Evolutionary conservation across 75 land plant genomes (phyloP).

Genomic region (Cryptomeria japonica): DNA sequence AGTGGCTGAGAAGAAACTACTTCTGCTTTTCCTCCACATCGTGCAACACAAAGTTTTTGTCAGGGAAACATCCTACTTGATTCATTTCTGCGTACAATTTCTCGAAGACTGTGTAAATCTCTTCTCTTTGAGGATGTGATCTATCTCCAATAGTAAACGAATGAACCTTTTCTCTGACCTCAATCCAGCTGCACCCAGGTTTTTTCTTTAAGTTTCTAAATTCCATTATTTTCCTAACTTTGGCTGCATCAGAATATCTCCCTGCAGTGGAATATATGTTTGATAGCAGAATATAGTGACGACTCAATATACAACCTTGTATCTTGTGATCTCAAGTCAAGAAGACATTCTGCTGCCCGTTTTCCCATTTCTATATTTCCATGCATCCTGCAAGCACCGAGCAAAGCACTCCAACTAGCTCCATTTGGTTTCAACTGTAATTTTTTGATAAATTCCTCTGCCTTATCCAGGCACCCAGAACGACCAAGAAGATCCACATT

Average conservation of each 20-base stretch:
- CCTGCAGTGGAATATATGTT: slow-evolving; percentile 13
- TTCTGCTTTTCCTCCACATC: slow-evolving; percentile 9
- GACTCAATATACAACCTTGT: slow-evolving; percentile 15
- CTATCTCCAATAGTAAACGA: background rate
- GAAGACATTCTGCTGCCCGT: slow-evolving; percentile 10
- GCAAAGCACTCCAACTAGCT: slow-evolving; percentile 14
- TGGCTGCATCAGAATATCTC: slow-evolving; percentile 1
- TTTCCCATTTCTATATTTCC: slow-evolving; percentile 18
- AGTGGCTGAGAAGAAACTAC: background rate
- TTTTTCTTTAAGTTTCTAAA: background rate
- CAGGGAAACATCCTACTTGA: background rate
- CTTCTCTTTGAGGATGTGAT: slow-evolving; percentile 7
- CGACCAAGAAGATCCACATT: slow-evolving; percentile 19
- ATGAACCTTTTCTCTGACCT: background rate
- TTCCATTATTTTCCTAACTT: slow-evolving; percentile 2
- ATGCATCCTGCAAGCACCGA: slow-evolving; percentile 20
- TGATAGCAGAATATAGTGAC: slow-evolving; percentile 20
- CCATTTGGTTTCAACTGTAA: slow-evolving; percentile 7
- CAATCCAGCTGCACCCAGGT: slow-evolving; percentile 9
- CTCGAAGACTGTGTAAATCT: background rate
- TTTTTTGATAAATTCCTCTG: slow-evolving; percentile 15
- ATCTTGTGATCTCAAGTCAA: slow-evolving; percentile 18
- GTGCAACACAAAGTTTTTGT: slow-evolving; percentile 2
- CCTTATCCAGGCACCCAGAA: slow-evolving; percentile 12
- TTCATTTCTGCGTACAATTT: background rate